These are phyloP conservation scores for Pseudozyma sp. DNA, from an alignment of 1,284 basidiomycete genomes.

Conservation along the genomic window DNA sequence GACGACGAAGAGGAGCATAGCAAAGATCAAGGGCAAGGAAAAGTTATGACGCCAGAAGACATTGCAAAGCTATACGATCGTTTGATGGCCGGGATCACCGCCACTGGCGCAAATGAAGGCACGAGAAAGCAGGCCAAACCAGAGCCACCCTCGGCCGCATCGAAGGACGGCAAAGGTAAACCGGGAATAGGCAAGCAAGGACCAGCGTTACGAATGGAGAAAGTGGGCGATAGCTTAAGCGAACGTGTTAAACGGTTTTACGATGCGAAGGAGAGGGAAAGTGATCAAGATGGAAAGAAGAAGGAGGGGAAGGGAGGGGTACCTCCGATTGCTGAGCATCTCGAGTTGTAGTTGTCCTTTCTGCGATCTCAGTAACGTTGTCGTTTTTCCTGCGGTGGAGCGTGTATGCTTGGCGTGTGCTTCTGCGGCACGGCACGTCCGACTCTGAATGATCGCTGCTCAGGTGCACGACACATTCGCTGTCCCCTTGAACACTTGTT, in stretches of 20 bases:
- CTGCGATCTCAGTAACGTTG: background rate
- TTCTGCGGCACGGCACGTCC: no score
- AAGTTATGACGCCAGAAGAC: constrained; percentile 16
- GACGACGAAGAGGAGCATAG: background rate
- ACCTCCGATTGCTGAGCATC: constrained; percentile 11
- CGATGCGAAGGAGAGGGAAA: constrained; percentile 24
- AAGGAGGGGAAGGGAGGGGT: background rate
- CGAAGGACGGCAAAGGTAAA: background rate
- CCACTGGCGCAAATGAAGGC: background rate
- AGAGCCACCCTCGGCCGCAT: no score
- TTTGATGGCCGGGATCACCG: constrained; percentile 15
- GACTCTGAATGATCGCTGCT: no score
- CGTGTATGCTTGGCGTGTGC: no score
- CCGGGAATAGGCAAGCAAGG: constrained; percentile 1
- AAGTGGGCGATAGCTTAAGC: constrained; percentile 42
- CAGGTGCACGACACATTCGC: background rate
- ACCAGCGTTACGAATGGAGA: constrained; percentile 32
- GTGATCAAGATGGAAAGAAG: background rate
- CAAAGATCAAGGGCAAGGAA: background rate
- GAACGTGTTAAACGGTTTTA: constrained; percentile 52
- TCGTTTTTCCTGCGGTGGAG: background rate
- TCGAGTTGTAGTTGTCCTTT: constrained; percentile 17
- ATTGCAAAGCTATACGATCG: constrained; percentile 18
- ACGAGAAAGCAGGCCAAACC: no score
- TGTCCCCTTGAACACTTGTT: background rate